A percentile compares a stretch with the other conserved stretches of the same genome.
These are phyloP conservation scores for Lentinus polychrous DNA, from an alignment of 1,284 basidiomycete genomes.

Conservation along the genomic window DNA sequence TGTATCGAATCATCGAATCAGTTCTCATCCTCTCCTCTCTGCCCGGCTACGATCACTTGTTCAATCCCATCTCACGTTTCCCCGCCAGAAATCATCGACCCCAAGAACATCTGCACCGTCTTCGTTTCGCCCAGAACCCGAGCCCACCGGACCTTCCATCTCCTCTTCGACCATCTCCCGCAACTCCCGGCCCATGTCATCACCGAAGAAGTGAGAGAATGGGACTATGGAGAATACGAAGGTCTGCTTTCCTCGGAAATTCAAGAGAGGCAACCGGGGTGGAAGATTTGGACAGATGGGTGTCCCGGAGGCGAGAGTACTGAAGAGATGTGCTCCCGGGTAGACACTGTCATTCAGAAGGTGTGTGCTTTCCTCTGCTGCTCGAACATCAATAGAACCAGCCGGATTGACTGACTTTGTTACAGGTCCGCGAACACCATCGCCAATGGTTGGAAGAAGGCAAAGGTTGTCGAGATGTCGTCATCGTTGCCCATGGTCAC, in stretches of 20 bases:
- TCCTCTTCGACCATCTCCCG: slow-evolving; percentile 60
- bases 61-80: background rate
- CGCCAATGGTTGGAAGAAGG: slow-evolving; percentile 63
- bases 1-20: slow-evolving; percentile 25
- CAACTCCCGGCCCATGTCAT: slow-evolving; percentile 46
- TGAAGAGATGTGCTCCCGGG: slow-evolving; percentile 70
- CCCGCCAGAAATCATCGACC: slow-evolving; percentile 84
- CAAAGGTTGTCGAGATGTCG: slow-evolving; percentile 58
- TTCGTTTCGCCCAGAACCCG: slow-evolving; percentile 81
- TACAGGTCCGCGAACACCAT: slow-evolving; percentile 72
- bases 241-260: slow-evolving; percentile 76
- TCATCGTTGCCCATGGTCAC: slow-evolving; percentile 77
- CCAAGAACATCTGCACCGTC: slow-evolving; percentile 69
- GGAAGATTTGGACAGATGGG: slow-evolving; percentile 84
- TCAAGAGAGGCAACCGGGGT: slow-evolving; percentile 53
- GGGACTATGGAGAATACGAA: slow-evolving; percentile 92
- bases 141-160: slow-evolving; percentile 79
- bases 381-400: no score
- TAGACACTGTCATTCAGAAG: slow-evolving; percentile 71
- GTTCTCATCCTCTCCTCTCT: background rate
- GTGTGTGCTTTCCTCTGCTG: slow-evolving; percentile 25
- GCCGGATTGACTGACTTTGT: background rate
- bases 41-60: slow-evolving; percentile 8
- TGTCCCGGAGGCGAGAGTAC: slow-evolving; percentile 85
- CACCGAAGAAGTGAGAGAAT: slow-evolving; percentile 70